Percentiles rank a stretch among this genome's conserved stretches.
Conservation (phyloP, 2,329 filamentous ascomycete species). For the Albophoma yamanashiensis region DNA sequence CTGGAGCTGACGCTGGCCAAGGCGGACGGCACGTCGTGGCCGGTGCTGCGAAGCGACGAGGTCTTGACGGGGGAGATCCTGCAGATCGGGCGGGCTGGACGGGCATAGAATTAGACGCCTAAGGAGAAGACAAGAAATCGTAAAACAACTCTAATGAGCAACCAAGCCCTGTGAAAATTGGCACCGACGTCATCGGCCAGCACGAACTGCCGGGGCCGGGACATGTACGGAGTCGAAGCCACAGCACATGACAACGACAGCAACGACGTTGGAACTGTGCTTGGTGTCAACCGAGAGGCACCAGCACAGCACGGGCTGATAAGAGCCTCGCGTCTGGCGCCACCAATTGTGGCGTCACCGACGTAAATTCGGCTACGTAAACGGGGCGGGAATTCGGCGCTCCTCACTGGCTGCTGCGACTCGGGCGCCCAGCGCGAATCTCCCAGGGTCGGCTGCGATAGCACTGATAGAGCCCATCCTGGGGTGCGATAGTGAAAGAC, state of each 20-base stretch:
- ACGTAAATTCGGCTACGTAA: conserved; percentile 25
- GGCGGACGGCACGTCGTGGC: conserved; percentile 72
- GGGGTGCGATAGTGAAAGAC: not conserved
- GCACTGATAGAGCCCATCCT: not conserved
- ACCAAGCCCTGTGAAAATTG: not conserved
- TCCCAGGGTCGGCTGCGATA: not conserved
- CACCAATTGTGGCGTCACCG: conserved; percentile 4
- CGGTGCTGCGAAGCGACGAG: conserved; percentile 73
- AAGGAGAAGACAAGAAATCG: not conserved
- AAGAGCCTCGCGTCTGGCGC: not conserved
- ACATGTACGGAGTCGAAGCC: no score
- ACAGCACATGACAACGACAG: not conserved
- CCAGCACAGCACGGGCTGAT: not conserved
- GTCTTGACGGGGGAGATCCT: conserved; percentile 63
- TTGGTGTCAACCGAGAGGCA: not conserved
- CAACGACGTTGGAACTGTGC: not conserved
- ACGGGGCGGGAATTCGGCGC: conserved; percentile 1
- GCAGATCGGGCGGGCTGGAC: conserved; percentile 72
- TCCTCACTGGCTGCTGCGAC: conserved; percentile 4
- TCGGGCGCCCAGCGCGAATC: not conserved
- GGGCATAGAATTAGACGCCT: conserved; percentile 1
- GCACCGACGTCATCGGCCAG: not conserved
- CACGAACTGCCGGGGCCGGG: not conserved
- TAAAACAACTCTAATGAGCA: not conserved
- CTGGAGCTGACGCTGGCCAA: conserved; percentile 66